Base-by-base conservation (phyloP, 768 basidiomycete species). In the Neoboletus magnificus region DNA sequence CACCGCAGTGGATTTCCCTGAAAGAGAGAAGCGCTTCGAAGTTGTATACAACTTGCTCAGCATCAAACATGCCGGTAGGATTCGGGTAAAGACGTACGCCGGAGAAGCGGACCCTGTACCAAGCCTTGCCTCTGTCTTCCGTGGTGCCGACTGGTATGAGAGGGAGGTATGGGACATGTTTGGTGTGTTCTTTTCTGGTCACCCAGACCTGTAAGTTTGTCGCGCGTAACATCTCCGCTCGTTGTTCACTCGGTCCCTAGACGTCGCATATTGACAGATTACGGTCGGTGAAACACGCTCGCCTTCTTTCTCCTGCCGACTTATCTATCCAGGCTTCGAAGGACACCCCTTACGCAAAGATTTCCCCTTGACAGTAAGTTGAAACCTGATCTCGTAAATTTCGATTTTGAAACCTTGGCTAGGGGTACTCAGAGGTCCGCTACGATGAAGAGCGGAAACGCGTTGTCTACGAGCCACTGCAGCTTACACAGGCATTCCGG, bases 341-440 rank as follows among this genome's bases (percentile, higher is more conserved):
- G 97, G 97, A 22, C 94, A 99, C 69, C 97, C 97, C 11, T 74
- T 99, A 44, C 85, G 97, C 59, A 99, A 99, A 72, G 97, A 99
- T 70, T 99, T 98, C 82, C 97, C 97, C 32, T 74, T 99, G 63
- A 97, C 94, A 10, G 95, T 93, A 69, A 63, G 86, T 75, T 23
- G 15, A 13, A 5, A 30, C 33, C 11, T 32, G 10, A 1, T 35
- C 43, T 39, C 2, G 47, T 42, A 37, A 27, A 23, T 3, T 25
- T 46, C 39, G 27, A 45, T 40, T 25, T 46, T 45, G 12, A 20
- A 23, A 29, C 56, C 43, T 50, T 52, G 48, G 20, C 27, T 64
- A 97, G 94, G 97, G 97, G n/a, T 99, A 98, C 73, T 93, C 93
- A 10, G 97, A 99, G 73, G 82, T 98, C 39, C 89, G 97, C 40